A percentile compares a stretch with the other conserved stretches of the same genome.
These are phyloP conservation scores for Pyrenophora seminiperda DNA, from an alignment of 2,329 filamentous ascomycete genomes.

Conservation along the genomic window DNA sequence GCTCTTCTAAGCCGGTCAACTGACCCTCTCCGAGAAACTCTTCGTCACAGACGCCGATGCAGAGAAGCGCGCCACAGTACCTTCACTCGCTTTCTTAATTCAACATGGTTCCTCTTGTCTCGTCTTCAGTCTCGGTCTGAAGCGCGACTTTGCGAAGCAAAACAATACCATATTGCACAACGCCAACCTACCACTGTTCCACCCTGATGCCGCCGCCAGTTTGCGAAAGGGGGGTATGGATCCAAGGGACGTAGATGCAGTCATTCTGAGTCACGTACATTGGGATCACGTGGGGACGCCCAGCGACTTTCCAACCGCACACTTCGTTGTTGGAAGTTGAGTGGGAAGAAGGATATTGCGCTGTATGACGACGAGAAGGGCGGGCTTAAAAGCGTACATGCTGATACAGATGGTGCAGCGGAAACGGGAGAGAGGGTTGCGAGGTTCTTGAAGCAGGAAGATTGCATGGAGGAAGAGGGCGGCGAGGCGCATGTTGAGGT, in stretches of 20 bases:
- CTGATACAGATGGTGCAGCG: conserved; percentile 50
- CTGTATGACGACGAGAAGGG: conserved; percentile 56
- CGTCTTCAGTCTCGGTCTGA: conserved; percentile 61
- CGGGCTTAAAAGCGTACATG: conserved; percentile 56
- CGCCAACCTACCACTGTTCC: conserved; percentile 53
- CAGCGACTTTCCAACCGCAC: conserved; percentile 55
- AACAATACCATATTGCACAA: conserved; percentile 54
- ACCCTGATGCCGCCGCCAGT: conserved; percentile 52
- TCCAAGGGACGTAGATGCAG: conserved; percentile 46
- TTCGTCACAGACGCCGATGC: conserved; percentile 55
- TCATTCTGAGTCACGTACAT: conserved; percentile 61
- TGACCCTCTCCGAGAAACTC: conserved; percentile 55
- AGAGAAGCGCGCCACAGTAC: conserved; percentile 55
- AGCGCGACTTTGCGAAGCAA: conserved; percentile 50
- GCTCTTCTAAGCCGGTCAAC: conserved; percentile 43
- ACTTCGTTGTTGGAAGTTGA: conserved; percentile 59
- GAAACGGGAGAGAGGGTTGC: conserved; percentile 51
- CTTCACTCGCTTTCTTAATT: conserved; percentile 60
- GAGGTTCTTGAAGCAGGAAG: conserved; percentile 38
- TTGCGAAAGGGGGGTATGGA: conserved; percentile 48
- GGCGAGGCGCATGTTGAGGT: conserved; percentile 50
- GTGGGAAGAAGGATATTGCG: conserved; percentile 59
- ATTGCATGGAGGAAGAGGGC: conserved; percentile 26
- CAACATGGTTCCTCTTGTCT: conserved; percentile 51
- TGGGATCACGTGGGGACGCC: conserved; percentile 65